Evolutionary conservation across 2,329 filamentous ascomycete species (phyloP).

Genomic region (Claviceps arundinis): DNA sequence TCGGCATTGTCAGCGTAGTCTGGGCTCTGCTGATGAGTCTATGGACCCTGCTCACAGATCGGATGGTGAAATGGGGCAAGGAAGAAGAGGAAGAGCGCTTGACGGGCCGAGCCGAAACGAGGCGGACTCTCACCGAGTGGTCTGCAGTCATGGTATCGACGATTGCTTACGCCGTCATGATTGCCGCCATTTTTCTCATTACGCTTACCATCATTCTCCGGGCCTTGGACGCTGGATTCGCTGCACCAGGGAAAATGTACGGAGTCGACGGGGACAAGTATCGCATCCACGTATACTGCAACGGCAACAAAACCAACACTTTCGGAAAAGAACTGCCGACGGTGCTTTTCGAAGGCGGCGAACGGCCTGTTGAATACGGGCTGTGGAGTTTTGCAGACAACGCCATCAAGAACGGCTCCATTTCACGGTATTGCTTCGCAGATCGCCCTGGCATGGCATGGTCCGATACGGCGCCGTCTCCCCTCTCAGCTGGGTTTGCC

Average conservation of each 20-base stretch:
- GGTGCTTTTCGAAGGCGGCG: conserved; percentile 73
- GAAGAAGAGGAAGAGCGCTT: conserved; percentile 82
- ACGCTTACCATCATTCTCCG: conserved; percentile 71
- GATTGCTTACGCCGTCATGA: conserved; percentile 55
- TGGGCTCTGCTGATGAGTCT: conserved; percentile 69
- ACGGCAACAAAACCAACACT: conserved; percentile 51
- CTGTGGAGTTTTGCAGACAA: conserved; percentile 70
- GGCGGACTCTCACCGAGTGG: conserved; percentile 76
- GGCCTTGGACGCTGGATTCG: conserved; percentile 62
- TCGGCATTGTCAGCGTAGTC: conserved; percentile 72
- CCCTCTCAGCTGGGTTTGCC: conserved; percentile 86
- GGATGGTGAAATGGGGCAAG: conserved; percentile 83
- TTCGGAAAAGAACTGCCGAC: conserved; percentile 52
- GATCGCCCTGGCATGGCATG: conserved; percentile 84
- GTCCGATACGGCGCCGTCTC: conserved; percentile 83
- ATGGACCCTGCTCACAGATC: conserved; percentile 69
- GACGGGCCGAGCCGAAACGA: conserved; percentile 76
- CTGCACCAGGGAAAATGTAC: conserved; percentile 60
- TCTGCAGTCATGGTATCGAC: conserved; percentile 63
- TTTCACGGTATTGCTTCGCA: conserved; percentile 85
- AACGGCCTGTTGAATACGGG: conserved; percentile 63
- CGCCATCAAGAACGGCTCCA: conserved; percentile 65
- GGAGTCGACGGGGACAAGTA: conserved; percentile 78
- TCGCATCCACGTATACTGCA: conserved; percentile 71
- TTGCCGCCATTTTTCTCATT: conserved; percentile 57